Evolutionary conservation across 192 early-diverging fungal genomes (phyloP).

Genomic region (Geranomyces michiganensis): DNA sequence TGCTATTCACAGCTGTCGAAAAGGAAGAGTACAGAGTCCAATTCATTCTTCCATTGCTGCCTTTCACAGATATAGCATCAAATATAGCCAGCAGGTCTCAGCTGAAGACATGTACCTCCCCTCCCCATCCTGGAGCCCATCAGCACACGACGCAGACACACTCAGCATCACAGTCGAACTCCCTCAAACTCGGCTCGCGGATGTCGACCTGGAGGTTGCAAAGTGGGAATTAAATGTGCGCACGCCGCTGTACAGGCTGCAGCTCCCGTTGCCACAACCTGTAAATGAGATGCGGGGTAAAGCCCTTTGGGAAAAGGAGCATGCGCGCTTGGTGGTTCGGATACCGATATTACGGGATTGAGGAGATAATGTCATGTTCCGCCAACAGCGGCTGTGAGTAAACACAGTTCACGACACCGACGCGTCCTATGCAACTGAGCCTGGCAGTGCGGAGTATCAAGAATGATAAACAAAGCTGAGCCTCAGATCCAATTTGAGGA

Average conservation of each 20-base stretch:
- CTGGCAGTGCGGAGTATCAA: no score
- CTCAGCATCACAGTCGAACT: slow-evolving; percentile 2
- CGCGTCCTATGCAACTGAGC: no score
- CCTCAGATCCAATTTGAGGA: no score
- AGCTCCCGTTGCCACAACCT: slow-evolving; percentile 12
- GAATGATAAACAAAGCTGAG: no score
- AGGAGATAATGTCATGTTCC: neutral
- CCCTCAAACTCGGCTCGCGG: slow-evolving; percentile 7
- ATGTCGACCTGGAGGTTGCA: slow-evolving; percentile 18
- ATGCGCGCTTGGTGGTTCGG: neutral
- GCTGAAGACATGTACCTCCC: slow-evolving; percentile 14
- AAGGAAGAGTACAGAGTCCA: neutral
- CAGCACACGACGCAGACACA: slow-evolving; percentile 18
- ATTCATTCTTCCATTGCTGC: neutral
- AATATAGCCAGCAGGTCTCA: slow-evolving; percentile 17
- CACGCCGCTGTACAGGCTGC: slow-evolving; percentile 12
- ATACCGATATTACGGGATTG: slow-evolving; percentile 16
- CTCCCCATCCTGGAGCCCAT: neutral
- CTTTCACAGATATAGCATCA: slow-evolving; percentile 2
- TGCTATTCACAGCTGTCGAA: neutral
- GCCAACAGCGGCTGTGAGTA: no score
- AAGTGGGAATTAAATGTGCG: slow-evolving; percentile 7
- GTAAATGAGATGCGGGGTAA: slow-evolving; percentile 11
- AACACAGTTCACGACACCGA: no score
- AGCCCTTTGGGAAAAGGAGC: slow-evolving; percentile 16